Percentiles rank a stretch among this genome's conserved stretches.
Conservation (phyloP, 441 rosid species). For the Jatropha multifida region DNA sequence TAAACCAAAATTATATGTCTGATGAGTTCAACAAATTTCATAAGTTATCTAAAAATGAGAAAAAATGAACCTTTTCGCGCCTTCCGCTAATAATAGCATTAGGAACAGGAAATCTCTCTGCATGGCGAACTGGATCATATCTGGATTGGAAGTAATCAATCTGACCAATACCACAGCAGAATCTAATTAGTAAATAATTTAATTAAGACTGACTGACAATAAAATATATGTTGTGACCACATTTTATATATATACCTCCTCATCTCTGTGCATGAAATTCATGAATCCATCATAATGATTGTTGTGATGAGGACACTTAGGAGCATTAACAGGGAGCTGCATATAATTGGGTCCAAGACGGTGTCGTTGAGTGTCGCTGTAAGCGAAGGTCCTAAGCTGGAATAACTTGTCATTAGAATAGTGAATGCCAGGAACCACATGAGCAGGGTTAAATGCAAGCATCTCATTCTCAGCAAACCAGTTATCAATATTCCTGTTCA, state of each 20-base stretch:
- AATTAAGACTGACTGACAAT: too few species aligned
- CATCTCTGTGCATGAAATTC: slow-evolving; percentile 97
- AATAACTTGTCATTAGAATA: slow-evolving; percentile 93
- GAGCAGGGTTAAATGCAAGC: slow-evolving; percentile 91
- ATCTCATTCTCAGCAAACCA: slow-evolving; percentile 97
- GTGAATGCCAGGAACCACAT: slow-evolving; percentile 87
- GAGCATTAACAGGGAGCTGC: slow-evolving; percentile 87
- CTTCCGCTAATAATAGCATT: slow-evolving; percentile 54
- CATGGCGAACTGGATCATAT: slow-evolving; percentile 72
- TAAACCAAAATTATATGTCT: not conserved
- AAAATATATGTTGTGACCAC: too few species aligned
- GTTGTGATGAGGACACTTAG: slow-evolving; percentile 91
- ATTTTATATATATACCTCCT: slow-evolving; percentile 51
- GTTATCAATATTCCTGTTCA: slow-evolving; percentile 95
- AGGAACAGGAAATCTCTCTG: slow-evolving; percentile 60
- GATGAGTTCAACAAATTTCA: too few species aligned
- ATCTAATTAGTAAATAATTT: not conserved
- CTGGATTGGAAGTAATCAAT: slow-evolving; percentile 95
- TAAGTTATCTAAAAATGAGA: not conserved
- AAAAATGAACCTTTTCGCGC: slow-evolving; percentile 70
- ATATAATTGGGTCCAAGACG: slow-evolving; percentile 98
- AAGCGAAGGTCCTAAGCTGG: slow-evolving; percentile 82
- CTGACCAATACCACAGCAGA: slow-evolving; percentile 42
- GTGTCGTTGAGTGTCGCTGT: slow-evolving; percentile 93
- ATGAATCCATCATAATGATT: slow-evolving; percentile 89